Evolutionary conservation across 208 protist species (phyloP).

Genomic region (Hexamita inflata): DNA sequence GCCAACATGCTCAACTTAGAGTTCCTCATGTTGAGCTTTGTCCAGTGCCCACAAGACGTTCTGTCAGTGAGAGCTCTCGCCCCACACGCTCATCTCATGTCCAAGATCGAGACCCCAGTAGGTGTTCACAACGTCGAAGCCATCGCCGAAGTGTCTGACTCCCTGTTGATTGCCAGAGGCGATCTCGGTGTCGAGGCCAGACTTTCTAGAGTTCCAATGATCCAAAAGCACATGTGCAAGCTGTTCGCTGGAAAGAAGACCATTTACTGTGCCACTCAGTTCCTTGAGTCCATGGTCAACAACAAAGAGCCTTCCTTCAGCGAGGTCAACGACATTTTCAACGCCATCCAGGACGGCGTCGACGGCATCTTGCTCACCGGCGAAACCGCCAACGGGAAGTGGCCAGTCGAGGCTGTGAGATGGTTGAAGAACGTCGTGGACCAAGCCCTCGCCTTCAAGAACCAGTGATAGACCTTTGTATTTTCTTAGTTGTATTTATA

Average conservation of each 20-base stretch:
- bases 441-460: no score
- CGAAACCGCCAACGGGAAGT: background rate
- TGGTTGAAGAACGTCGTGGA: background rate
- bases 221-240: conserved; percentile 22
- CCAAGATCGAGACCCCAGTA: conserved; percentile 50
- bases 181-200: conserved; percentile 36
- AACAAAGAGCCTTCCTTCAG: conserved; percentile 38
- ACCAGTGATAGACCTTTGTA: no score
- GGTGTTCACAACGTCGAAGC: conserved; percentile 40
- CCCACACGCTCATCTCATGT: conserved; percentile 40
- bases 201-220: background rate
- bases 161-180: conserved; percentile 48
- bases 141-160: conserved; percentile 40
- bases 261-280: conserved; percentile 47
- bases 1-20: conserved; percentile 15
- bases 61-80: background rate
- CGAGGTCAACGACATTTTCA: conserved; percentile 43
- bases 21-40: background rate
- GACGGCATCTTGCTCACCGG: conserved; percentile 1
- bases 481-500: no score
- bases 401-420: background rate
- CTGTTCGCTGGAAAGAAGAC: background rate
- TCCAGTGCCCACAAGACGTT: conserved; percentile 3
- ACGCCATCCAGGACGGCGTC: conserved; percentile 39
- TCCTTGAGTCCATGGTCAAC: conserved; percentile 47